Percentiles rank a stretch among this genome's conserved stretches.
Conservation (phyloP, 2,329 filamentous ascomycete species). For the Albifimbria verrucaria region DNA sequence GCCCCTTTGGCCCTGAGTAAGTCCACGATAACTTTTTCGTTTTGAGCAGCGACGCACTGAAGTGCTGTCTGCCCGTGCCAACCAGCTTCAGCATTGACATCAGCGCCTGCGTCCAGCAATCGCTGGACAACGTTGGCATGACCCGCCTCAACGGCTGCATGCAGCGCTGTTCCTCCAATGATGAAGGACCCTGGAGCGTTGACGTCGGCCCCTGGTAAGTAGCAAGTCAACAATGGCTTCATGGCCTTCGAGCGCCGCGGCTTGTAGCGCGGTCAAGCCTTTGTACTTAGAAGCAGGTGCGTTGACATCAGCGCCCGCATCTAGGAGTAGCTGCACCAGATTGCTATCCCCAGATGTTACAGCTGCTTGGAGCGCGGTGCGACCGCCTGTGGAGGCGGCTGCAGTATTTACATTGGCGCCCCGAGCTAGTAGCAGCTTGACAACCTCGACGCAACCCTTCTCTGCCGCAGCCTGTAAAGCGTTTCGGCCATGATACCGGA, state of each 20-base stretch:
- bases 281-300: neutral
- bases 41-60: neutral
- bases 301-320: neutral
- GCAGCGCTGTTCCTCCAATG: slow-evolving; percentile 11
- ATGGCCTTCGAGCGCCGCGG: neutral
- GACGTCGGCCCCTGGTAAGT: too few species aligned
- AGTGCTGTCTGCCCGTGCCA: neutral
- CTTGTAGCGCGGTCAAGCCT: neutral
- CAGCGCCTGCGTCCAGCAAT: slow-evolving; percentile 31
- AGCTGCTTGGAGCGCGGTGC: too few species aligned
- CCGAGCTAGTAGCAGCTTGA: neutral
- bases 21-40: neutral
- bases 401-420: neutral
- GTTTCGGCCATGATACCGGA: neutral
- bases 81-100: slow-evolving; percentile 24
- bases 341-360: too few species aligned
- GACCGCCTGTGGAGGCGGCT: too few species aligned
- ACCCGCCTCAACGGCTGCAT: slow-evolving; percentile 11
- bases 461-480: neutral
- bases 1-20: neutral
- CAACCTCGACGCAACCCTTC: neutral
- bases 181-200: slow-evolving; percentile 1
- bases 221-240: too few species aligned
- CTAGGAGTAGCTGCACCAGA: neutral
- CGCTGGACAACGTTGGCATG: slow-evolving; percentile 15